Conservation (phyloP, 352 stramenopile species). For the Peronospora farinosa region DNA sequence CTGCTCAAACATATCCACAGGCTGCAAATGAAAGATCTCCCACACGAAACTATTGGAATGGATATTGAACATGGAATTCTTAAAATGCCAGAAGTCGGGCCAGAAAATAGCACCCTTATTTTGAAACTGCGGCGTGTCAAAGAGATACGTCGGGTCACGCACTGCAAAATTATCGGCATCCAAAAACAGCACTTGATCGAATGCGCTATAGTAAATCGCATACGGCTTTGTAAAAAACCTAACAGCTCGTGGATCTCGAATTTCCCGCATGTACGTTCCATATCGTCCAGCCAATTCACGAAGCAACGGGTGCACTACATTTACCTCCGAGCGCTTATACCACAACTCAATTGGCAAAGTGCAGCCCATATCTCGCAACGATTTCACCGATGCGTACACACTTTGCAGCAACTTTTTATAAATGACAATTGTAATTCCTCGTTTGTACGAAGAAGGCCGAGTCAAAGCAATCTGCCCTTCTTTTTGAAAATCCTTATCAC, state of each 20-base stretch:
- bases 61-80: conserved; percentile 58
- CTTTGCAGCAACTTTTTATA: conserved; percentile 48
- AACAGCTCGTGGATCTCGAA: conserved; percentile 30
- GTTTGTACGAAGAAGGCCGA: conserved; percentile 8
- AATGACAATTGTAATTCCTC: conserved; percentile 50
- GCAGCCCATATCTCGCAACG: conserved; percentile 39
- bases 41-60: conserved; percentile 48
- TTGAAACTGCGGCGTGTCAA: conserved; percentile 32
- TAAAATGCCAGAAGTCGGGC: conserved; percentile 62
- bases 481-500: neutral
- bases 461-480: neutral
- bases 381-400: conserved; percentile 45
- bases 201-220: conserved; percentile 39
- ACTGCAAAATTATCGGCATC: conserved; percentile 52
- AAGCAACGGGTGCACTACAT: conserved; percentile 37
- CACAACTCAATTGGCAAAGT: conserved; percentile 64
- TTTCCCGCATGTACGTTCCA: conserved; percentile 55
- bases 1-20: conserved; percentile 66
- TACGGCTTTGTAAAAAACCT: conserved; percentile 32
- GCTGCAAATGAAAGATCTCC: conserved; percentile 42
- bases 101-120: conserved; percentile 53
- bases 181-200: conserved; percentile 47
- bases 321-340: conserved; percentile 38
- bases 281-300: conserved; percentile 34
- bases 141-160: conserved; percentile 47